These are phyloP conservation scores for Acanthamoeba lugdunensis DNA, from an alignment of 208 protist species.

Conservation along the genomic window DNA sequence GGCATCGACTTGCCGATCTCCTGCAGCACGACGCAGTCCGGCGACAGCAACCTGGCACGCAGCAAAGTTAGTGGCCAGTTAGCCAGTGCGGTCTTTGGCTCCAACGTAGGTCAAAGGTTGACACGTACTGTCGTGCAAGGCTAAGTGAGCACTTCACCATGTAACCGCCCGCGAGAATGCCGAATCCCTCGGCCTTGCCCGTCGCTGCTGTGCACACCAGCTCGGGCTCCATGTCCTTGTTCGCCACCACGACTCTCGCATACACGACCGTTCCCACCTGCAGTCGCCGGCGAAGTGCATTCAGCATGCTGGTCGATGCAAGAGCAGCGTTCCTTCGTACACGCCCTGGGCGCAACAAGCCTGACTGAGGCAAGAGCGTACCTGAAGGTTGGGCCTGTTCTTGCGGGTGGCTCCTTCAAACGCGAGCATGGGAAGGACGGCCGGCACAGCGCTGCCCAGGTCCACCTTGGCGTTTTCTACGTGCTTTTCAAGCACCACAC, in stretches of 20 bases:
- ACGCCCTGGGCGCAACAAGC: not conserved
- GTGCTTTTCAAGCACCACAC: conserved; percentile 84
- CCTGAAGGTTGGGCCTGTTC: conserved; percentile 86
- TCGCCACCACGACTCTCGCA: conserved; percentile 84
- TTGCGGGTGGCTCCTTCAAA: conserved; percentile 89
- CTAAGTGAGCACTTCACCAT: conserved; percentile 81
- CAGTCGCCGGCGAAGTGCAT: not conserved
- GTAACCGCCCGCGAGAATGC: conserved; percentile 85
- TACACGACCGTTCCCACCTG: conserved; percentile 87
- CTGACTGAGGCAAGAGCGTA: not conserved
- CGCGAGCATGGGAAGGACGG: conserved; percentile 83
- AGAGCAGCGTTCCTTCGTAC: not conserved
- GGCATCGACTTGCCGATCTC: conserved; percentile 82
- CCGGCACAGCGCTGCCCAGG: conserved; percentile 81
- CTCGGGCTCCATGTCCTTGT: conserved; percentile 89
- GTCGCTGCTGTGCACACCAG: conserved; percentile 83
- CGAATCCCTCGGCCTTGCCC: conserved; percentile 85
- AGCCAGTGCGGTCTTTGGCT: not conserved
- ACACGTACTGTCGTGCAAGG: conserved; percentile 78
- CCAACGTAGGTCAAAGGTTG: not conserved
- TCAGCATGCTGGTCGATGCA: not conserved
- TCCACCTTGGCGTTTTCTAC: conserved; percentile 87
- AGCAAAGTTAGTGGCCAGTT: not conserved
- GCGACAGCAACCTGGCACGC: conserved; percentile 73
- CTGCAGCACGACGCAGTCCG: conserved; percentile 82